Conservation (phyloP, 2,329 filamentous ascomycete species). For the Monilinia fructigena region DNA sequence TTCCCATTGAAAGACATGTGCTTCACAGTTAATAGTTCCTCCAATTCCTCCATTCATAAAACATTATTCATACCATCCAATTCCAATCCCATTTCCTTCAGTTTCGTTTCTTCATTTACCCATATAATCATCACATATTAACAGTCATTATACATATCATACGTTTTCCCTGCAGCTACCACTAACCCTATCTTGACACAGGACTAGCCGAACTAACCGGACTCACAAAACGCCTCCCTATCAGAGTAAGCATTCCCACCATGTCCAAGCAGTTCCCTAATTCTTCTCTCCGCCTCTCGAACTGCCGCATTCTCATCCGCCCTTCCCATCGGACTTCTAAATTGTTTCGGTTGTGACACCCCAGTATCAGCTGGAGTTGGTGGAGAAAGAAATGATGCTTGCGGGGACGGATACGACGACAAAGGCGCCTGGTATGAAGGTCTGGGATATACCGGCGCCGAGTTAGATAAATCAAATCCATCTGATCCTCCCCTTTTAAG, state of each 20-base stretch:
- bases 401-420: not conserved
- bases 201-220: conserved; percentile 6
- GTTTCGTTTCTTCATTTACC: not conserved
- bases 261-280: conserved; percentile 14
- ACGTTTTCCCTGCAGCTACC: not conserved
- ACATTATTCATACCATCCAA: not conserved
- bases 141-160: not conserved
- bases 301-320: conserved; percentile 11
- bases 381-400: not conserved
- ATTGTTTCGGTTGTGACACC: not conserved
- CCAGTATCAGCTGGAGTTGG: not conserved
- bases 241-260: not conserved
- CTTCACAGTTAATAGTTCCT: not conserved
- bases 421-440: not conserved
- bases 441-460: not conserved
- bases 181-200: not conserved
- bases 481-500: not conserved
- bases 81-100: not conserved
- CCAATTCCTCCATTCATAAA: not conserved
- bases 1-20: not conserved
- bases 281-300: conserved; percentile 12
- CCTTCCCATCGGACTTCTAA: conserved; percentile 14
- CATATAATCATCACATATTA: not conserved
- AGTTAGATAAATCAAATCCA: not conserved
- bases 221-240: not conserved